These are phyloP conservation scores for Eremochloa ophiuroides DNA, from an alignment of 176 grass and related monocot genomes.

Conservation along the genomic window DNA sequence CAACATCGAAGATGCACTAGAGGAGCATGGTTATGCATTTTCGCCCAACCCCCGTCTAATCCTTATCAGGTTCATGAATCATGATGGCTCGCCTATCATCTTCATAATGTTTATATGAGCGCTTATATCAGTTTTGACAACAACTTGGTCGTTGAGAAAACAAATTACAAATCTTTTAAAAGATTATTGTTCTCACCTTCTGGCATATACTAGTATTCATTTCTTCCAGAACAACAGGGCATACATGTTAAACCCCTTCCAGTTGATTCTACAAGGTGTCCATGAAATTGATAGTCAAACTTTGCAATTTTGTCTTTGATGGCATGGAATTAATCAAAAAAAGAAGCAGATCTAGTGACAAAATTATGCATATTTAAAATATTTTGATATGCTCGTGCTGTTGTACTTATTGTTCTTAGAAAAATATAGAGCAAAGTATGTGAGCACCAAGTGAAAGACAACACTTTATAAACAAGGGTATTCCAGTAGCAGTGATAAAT, in stretches of 20 bases:
- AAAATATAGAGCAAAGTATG: not conserved
- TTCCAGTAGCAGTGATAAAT: not conserved
- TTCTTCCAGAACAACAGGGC: not conserved
- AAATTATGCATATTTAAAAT: not conserved
- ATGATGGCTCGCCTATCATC: not conserved
- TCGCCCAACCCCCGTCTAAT: not conserved
- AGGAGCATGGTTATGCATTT: not conserved
- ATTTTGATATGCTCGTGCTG: not conserved
- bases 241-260: not conserved
- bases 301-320: not conserved
- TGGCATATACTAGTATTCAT: not conserved
- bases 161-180: not conserved
- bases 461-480: not conserved
- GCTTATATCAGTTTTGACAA: not conserved
- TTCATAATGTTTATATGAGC: not conserved
- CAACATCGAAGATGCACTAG: not conserved
- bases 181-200: not conserved
- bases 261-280: not conserved
- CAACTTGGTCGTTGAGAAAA: not conserved
- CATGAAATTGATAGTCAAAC: not conserved
- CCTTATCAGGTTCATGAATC: not conserved
- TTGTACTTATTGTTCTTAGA: not conserved
- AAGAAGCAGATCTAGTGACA: not conserved
- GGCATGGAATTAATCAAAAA: not conserved
- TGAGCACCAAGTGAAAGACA: not conserved